A percentile compares a stretch with the other conserved stretches of the same genome.
Evolutionary conservation across 2,329 filamentous ascomycete genomes (phyloP).

Genomic region (Monosporascus sp.): DNA sequence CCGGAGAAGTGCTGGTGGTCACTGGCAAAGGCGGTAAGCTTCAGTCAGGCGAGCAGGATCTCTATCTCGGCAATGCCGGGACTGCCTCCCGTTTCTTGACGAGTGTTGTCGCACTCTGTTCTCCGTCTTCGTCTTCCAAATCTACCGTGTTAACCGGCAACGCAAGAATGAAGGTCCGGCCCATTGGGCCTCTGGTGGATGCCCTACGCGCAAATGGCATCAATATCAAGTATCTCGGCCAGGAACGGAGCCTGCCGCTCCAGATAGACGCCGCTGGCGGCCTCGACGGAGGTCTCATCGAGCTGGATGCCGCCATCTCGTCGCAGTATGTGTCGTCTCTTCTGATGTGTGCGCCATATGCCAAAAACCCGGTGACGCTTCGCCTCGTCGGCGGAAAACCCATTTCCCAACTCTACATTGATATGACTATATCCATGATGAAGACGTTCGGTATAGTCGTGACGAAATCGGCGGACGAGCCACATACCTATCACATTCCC

Average conservation of each 20-base stretch:
- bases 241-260: constrained; percentile 76
- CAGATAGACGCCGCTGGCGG: constrained; percentile 77
- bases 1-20: constrained; percentile 85
- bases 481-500: constrained; percentile 91
- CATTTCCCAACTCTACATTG: constrained; percentile 94
- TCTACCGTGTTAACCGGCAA: constrained; percentile 88
- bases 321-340: constrained; percentile 99
- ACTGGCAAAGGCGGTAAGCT: constrained; percentile 86
- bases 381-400: constrained; percentile 92
- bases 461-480: constrained; percentile 67
- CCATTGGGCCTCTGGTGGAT: constrained; percentile 89
- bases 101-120: constrained; percentile 80
- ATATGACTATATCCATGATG: constrained; percentile 99
- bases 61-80: constrained; percentile 95
- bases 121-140: constrained; percentile 54
- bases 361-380: constrained; percentile 86
- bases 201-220: constrained; percentile 83
- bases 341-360: constrained; percentile 94
- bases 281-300: constrained; percentile 80
- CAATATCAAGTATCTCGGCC: constrained; percentile 79
- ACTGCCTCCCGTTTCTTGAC: constrained; percentile 95
- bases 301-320: constrained; percentile 89
- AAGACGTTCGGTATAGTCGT: constrained; percentile 80
- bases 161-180: constrained; percentile 89
- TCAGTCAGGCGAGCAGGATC: constrained; percentile 64